Percentiles rank a stretch among this genome's conserved stretches.
Conservation (phyloP, 140 eudicot species). For the Bidens hawaiensis region DNA sequence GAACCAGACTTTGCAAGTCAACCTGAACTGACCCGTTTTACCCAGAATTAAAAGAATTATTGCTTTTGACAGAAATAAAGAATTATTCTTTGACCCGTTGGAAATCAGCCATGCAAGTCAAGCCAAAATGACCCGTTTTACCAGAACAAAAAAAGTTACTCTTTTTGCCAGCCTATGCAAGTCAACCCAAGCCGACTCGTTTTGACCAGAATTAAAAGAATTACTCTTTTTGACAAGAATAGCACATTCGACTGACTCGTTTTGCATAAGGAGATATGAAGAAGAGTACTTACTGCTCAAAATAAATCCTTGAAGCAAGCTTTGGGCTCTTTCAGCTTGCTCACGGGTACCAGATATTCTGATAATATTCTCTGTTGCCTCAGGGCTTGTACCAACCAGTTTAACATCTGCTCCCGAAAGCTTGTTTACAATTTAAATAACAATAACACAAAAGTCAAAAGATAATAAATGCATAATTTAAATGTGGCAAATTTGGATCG, state of each 20-base stretch:
- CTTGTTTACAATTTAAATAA: too few species aligned
- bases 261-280: too few species aligned
- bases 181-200: too few species aligned
- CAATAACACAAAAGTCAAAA: slow-evolving; percentile 17
- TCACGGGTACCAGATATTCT: slow-evolving; percentile 89
- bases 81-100: background rate
- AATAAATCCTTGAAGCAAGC: slow-evolving; percentile 95
- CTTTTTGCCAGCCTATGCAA: background rate
- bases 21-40: background rate
- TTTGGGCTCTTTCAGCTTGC: slow-evolving; percentile 98
- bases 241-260: too few species aligned
- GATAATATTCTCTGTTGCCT: slow-evolving; percentile 64
- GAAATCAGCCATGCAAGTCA: too few species aligned
- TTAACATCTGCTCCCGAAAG: slow-evolving; percentile 91
- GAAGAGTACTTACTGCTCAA: slow-evolving; percentile 69
- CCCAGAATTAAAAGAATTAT: background rate
- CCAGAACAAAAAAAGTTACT: too few species aligned
- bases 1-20: background rate
- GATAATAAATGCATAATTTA: background rate
- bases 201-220: too few species aligned
- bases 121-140: too few species aligned
- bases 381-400: slow-evolving; percentile 62
- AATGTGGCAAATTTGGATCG: too few species aligned
- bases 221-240: background rate
- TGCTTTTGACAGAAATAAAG: too few species aligned